A percentile compares a stretch with the other conserved stretches of the same genome.
Evolutionary conservation across 768 basidiomycete species (phyloP).

Genomic region (Agaricus sinodeliciosus): DNA sequence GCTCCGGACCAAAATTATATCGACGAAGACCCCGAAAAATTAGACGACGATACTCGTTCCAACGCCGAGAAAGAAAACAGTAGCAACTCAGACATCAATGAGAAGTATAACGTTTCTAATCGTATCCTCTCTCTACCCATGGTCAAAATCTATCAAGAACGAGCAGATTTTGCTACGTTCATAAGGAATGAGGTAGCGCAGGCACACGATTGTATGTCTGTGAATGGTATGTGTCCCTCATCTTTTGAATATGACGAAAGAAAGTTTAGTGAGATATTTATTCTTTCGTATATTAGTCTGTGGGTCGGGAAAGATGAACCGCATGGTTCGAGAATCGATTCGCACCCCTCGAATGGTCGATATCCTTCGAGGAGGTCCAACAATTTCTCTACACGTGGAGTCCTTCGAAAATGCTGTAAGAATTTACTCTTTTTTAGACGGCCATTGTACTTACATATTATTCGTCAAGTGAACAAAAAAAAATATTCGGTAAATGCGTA

Average conservation of each 20-base stretch:
- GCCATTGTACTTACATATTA: no score
- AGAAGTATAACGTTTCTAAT: constrained; percentile 16
- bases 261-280: neutral
- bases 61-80: constrained; percentile 14
- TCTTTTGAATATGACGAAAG: neutral
- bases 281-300: constrained; percentile 31
- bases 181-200: constrained; percentile 29
- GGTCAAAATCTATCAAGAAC: constrained; percentile 19
- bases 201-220: constrained; percentile 33
- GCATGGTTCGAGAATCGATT: constrained; percentile 32
- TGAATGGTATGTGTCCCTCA: constrained; percentile 33
- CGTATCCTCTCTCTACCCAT: neutral
- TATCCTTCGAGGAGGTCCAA: constrained; percentile 38
- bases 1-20: constrained; percentile 17
- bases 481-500: no score
- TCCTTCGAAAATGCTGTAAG: constrained; percentile 24
- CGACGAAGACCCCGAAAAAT: constrained; percentile 13
- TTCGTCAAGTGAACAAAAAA: no score
- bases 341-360: constrained; percentile 28
- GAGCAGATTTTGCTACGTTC: constrained; percentile 32
- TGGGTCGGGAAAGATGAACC: constrained; percentile 34
- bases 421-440: no score
- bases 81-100: constrained; percentile 11
- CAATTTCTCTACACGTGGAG: constrained; percentile 39
- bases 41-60: constrained; percentile 18